A percentile compares a stretch with the other conserved stretches of the same genome.
Evolutionary conservation across 495 filamentous ascomycete genomes (phyloP).

Genomic region (Podospora bellae-mahoneyi): DNA sequence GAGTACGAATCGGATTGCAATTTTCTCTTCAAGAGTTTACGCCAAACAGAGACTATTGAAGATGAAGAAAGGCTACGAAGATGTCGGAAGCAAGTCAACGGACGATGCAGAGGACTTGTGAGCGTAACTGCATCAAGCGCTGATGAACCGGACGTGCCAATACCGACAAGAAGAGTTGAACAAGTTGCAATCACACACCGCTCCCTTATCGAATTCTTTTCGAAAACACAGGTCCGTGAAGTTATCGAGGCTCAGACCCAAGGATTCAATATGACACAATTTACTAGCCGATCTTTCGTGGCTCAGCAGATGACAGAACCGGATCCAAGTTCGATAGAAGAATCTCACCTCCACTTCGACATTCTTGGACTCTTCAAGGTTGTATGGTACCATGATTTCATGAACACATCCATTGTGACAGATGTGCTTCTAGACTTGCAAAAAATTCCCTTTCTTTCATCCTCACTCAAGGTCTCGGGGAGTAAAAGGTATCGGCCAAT

Average conservation of each 20-base stretch:
- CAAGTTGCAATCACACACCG: background rate
- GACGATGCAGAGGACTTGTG: background rate
- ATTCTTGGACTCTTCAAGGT: background rate
- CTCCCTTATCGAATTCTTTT: background rate
- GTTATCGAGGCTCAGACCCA: background rate
- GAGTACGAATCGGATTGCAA: background rate
- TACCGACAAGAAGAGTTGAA: background rate
- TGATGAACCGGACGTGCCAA: background rate
- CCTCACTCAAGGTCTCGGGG: background rate
- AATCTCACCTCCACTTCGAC: background rate
- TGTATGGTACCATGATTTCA: background rate
- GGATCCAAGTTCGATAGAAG: background rate
- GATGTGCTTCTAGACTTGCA: background rate
- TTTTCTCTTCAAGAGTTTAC: background rate
- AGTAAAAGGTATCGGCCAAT: background rate
- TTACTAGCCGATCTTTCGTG: background rate
- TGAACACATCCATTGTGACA: background rate
- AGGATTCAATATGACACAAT: background rate
- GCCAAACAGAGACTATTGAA: background rate
- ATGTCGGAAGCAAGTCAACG: background rate
- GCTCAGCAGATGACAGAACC: background rate
- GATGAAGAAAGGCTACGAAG: background rate
- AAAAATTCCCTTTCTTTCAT: background rate
- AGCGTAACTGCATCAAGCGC: background rate
- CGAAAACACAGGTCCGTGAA: background rate